These are phyloP conservation scores for Codiaeum variegatum DNA, from an alignment of 441 rosid genomes.

Conservation along the genomic window DNA sequence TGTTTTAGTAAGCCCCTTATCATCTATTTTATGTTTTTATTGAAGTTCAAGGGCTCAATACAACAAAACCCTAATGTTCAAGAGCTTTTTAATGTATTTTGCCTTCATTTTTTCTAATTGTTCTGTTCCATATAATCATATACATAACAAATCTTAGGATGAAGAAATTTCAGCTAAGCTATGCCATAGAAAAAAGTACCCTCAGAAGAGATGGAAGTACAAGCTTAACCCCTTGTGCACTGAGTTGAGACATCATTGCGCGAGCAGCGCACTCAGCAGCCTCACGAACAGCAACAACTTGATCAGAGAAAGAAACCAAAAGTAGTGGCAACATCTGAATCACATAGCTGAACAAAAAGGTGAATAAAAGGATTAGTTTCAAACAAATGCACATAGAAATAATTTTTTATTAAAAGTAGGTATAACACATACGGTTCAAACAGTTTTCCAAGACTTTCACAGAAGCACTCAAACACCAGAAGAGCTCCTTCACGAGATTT, in stretches of 20 bases:
- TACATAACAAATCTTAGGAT: too few species aligned
- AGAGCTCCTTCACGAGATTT: slow-evolving; percentile 96
- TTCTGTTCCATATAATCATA: too few species aligned
- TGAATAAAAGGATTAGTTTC: slow-evolving; percentile 3
- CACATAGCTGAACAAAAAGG: slow-evolving; percentile 63
- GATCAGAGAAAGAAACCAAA: slow-evolving; percentile 97
- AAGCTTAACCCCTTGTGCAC: slow-evolving; percentile 92
- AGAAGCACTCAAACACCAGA: slow-evolving; percentile 95
- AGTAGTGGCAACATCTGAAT: slow-evolving; percentile 94
- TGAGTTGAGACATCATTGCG: slow-evolving; percentile 98
- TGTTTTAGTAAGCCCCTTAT: too few species aligned
- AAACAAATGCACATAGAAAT: not conserved
- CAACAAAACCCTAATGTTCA: too few species aligned
- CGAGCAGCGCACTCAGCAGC: slow-evolving; percentile 99
- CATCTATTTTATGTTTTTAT: too few species aligned
- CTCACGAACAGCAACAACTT: slow-evolving; percentile 97
- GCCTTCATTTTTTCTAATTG: too few species aligned
- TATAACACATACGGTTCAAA: slow-evolving; percentile 86
- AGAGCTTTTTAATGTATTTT: too few species aligned
- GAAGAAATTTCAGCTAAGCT: too few species aligned
- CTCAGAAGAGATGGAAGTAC: slow-evolving; percentile 93
- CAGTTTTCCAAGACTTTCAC: slow-evolving; percentile 90
- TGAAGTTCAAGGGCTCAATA: too few species aligned
- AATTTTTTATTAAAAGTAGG: not conserved
- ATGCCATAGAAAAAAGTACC: slow-evolving; percentile 56